Evolutionary conservation across 73 alveolate species (phyloP), one percentile per base, ranked within the genome.

Genomic region (Tetrahymena thermophila): DNA sequence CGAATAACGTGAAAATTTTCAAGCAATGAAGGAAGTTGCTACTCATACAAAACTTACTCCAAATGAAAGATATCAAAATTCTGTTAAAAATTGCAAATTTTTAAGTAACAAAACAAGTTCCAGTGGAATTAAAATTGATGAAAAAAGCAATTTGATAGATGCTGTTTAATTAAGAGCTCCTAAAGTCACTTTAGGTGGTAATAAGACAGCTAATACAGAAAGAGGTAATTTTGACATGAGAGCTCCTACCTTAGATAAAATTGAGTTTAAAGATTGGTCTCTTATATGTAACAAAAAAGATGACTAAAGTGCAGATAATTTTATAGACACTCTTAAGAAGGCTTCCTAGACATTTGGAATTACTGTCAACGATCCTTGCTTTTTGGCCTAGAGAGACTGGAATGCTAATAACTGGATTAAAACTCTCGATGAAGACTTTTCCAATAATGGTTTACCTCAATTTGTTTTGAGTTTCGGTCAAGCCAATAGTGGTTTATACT

Each of bases 21-120:
- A 97, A 58, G 94, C 97, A 34, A 98, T 98, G 99, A 98, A 97
- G 85, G 98, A 96, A 25, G 96, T 98, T 43, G 98, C 98, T 37
- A 94, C 35, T 10, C 94, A 95, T 44, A 97, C 99, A 21, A 95
- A 97, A 44, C 93, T 95, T 31, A 96, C 97, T 40, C 98, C 98
- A 10, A 58, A 96, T 43, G 96, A 97, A n/a, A 98, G 98, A 95
- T 95, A 96, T 95, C 40, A 94, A 38, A 97, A 93, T 38, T 96
- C 96, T 35, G 94, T 96, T 55, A 57, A 56, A 56, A 56, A 56
- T 9, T 94, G 56, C 94, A 96, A 28, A 97, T 96, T 5, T 15
- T 35, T 56, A 96, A 93, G 57, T 84, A 94, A 7, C 94, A 96
- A 3, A 96, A 93, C 71, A 89, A 97, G 94, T 35, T 85, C 85